These are phyloP conservation scores for Candida hispaniensis DNA, from an alignment of 805 yeast genomes.

Conservation along the genomic window DNA sequence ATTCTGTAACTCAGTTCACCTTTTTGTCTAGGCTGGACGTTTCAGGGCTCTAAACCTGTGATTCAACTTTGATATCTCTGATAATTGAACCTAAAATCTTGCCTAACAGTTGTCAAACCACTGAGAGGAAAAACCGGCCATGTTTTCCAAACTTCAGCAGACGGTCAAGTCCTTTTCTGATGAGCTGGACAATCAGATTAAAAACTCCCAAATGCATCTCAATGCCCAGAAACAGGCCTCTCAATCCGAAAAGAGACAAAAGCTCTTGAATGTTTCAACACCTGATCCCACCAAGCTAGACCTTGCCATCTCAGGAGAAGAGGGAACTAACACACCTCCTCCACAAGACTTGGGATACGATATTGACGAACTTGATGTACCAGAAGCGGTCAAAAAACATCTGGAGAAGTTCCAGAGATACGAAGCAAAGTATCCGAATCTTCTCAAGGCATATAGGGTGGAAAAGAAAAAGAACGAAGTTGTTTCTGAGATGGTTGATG, in stretches of 20 bases:
- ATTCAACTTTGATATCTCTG: too few relatives aligned
- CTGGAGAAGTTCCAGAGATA: constrained; percentile 71
- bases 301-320: constrained; percentile 7
- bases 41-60: too few relatives aligned
- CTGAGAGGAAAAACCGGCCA: too few relatives aligned
- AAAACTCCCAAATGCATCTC: constrained; percentile 17
- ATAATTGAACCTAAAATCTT: too few relatives aligned
- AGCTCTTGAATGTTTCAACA: constrained; percentile 19
- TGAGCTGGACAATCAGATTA: constrained; percentile 40
- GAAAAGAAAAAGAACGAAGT: constrained; percentile 61
- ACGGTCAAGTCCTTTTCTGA: constrained; percentile 53
- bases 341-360: constrained; percentile 2
- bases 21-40: too few relatives aligned
- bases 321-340: constrained; percentile 3
- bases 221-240: constrained; percentile 10
- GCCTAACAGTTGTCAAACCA: too few relatives aligned
- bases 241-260: constrained; percentile 18
- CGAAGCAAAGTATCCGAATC: constrained; percentile 79
- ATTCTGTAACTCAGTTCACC: too few relatives aligned
- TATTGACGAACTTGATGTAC: constrained; percentile 12
- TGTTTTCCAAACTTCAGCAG: constrained; percentile 52
- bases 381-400: constrained; percentile 38
- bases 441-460: constrained; percentile 72
- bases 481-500: constrained; percentile 30
- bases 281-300: constrained; percentile 21